Evolutionary conservation across 306 rosid species (phyloP).

Genomic region (Neltuma alba): DNA sequence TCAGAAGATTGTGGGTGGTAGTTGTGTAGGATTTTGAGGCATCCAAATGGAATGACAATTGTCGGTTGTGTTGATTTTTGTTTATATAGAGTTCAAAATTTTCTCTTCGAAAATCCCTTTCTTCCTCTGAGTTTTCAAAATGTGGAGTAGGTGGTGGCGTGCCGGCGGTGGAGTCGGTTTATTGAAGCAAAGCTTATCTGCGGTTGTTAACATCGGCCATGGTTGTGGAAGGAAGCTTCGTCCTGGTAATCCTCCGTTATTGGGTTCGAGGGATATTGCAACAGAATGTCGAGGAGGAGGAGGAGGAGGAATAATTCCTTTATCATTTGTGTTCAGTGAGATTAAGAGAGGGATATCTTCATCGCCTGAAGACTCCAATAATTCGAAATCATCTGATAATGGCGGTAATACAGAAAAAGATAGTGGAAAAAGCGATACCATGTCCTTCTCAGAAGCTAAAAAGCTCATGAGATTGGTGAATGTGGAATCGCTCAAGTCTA

Average conservation of each 20-base stretch:
- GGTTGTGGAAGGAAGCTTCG: slow-evolving; percentile 35
- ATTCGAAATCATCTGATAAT: slow-evolving; percentile 3
- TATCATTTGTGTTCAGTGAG: slow-evolving; percentile 30
- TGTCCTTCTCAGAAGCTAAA: slow-evolving; percentile 74
- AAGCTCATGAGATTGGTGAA: slow-evolving; percentile 83
- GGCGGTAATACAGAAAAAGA: slow-evolving; percentile 7
- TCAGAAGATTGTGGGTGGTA: slow-evolving; percentile 9
- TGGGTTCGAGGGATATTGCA: slow-evolving; percentile 31
- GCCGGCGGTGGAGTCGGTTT: slow-evolving; percentile 32
- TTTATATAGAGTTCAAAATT: not conserved
- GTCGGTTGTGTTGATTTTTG: slow-evolving; percentile 27
- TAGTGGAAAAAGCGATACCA: slow-evolving; percentile 21
- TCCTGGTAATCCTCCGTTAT: slow-evolving; percentile 32
- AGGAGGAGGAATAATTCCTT: slow-evolving; percentile 26
- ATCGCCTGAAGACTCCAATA: slow-evolving; percentile 11
- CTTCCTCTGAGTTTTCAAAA: slow-evolving; percentile 32
- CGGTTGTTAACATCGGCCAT: slow-evolving; percentile 31
- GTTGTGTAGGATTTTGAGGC: not conserved
- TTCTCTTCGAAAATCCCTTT: not conserved
- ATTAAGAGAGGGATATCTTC: slow-evolving; percentile 42
- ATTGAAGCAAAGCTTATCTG: slow-evolving; percentile 39
- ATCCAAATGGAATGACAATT: not conserved
- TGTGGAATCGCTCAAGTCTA: slow-evolving; percentile 76
- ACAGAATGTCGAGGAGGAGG: slow-evolving; percentile 32
- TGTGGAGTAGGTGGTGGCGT: slow-evolving; percentile 47